Base-by-base conservation (phyloP, 345 rosid genomes). In the Eucalyptus paniculata region DNA sequence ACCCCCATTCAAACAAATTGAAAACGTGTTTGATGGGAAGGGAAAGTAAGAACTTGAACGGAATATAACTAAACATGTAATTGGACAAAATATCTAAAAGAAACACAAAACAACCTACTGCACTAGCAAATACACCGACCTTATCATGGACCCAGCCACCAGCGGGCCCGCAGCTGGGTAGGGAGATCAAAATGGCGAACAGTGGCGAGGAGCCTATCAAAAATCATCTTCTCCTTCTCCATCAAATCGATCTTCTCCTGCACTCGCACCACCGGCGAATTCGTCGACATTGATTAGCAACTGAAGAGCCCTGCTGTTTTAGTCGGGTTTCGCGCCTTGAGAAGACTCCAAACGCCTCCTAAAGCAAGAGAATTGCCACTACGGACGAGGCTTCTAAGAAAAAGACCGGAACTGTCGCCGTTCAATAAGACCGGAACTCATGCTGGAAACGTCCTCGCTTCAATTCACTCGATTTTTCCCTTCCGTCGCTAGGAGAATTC, bases 81-180 rank as follows among this genome's bases (percentile, higher is more conserved):
- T 50, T 2, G 53, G 53, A 16, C 7, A 50, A 16, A 50, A 50
- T 50, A 50, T 50, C 53, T 50, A 50, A 40, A 58, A 15, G 5
- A 42, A 23, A 13, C n/a, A 58, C 62, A 58, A 50, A 60, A 26
- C 67, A 26, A 30, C 16, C 67, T 58, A 24, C 65, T 58, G n/a
- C n/a, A 12, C 65, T 26, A 6, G 32, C n/a, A 12, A 28, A 12
- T 60, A 12, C 17, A 60, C 5, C 37, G 8, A 96, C 99, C 98
- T 96, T 98, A 90, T 98, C 99, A 30, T 95, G 99, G 44, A 98
- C 98, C 99, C 98, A 98, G 12, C 99, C 98, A 82, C 99, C 99
- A 50, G 99, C 99, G 62, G 95, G 96, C 42, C 18, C 98, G 96
- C 89, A 97, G 97, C 93, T 94, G 94, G 16, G 97, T 97, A 80